phyloP scores from a whole-genome alignment of 83 land plant genomes.

The Isoetes engelmannii region DNA sequence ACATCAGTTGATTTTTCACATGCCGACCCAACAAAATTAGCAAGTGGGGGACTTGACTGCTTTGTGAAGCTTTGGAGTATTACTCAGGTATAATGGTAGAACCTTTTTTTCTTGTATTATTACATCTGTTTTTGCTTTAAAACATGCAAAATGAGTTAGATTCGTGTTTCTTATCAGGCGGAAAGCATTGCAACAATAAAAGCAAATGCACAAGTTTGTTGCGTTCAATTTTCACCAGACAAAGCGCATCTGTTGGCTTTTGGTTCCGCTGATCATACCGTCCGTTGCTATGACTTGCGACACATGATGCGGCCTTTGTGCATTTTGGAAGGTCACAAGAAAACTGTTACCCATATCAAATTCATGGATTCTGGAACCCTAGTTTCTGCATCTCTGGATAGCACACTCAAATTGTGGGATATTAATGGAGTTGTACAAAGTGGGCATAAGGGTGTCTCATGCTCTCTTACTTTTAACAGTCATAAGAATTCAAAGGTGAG shows the following conservation, averaged over 20 bases:
- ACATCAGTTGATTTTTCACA: slow-evolving; percentile 97
- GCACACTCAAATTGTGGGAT: slow-evolving; percentile 85
- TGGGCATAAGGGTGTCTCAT: slow-evolving; percentile 48
- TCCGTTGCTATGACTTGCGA: slow-evolving; percentile 78
- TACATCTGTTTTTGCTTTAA: background rate
- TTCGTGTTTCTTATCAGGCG: slow-evolving; percentile 40
- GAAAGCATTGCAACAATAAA: slow-evolving; percentile 57
- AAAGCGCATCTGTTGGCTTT: slow-evolving; percentile 61
- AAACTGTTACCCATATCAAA: slow-evolving; percentile 84
- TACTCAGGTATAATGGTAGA: slow-evolving; percentile 49
- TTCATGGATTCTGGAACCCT: slow-evolving; percentile 61
- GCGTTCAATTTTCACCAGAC: slow-evolving; percentile 83
- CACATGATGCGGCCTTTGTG: slow-evolving; percentile 63
- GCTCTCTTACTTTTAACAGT: slow-evolving; percentile 62
- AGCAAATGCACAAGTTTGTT: slow-evolving; percentile 79
- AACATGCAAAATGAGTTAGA: background rate
- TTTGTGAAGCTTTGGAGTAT: slow-evolving; percentile 92
- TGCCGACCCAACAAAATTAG: slow-evolving; percentile 73
- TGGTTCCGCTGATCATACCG: slow-evolving; percentile 89
- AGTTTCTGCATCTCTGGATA: slow-evolving; percentile 92
- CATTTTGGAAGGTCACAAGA: slow-evolving; percentile 62
- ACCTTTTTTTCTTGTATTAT: slow-evolving; percentile 12
- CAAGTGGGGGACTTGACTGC: slow-evolving; percentile 93
- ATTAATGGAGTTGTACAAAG: slow-evolving; percentile 40
- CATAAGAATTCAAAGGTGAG: slow-evolving; percentile 88